Evolutionary conservation across 129 eudicot genomes (phyloP), one percentile per base, ranked within the genome.

Genomic region (Gnaphalium uliginosum): DNA sequence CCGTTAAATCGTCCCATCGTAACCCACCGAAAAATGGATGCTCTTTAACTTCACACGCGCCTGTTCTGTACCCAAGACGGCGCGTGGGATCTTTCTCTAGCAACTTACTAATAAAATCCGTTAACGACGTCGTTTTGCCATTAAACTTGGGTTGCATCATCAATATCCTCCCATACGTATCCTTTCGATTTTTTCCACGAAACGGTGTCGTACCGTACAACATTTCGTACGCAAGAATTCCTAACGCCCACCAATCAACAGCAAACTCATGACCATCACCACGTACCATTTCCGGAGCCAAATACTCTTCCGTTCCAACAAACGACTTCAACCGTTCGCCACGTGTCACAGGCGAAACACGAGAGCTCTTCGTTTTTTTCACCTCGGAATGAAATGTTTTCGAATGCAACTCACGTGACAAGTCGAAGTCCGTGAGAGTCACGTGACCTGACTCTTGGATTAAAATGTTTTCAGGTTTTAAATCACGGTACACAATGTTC

Each of bases 161-260:
- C 5, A 90, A 13, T 17, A 90, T 82, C 29, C 77, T 83, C 43
- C 73, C 69, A 30, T 80, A 87, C 14, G 93, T 90, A 22, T 90
- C 93, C 24, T 85, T 90, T 76, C 87, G 25, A 51, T 82, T 83
- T 43, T 72, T 81, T 56, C 96, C 96, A 1, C 82, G 81, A 75
- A 87, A 90, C 30, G 96, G 96, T 8, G 93, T 83, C 62, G 82
- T 79, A 0, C 96, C 93, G 51, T 90, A 85, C 68, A 87, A n/a
- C 96, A 90, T 90, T 59, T 90, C 96, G 82, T 81, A 90, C 7
- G 86, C 73, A 0, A 90, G 79, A 0, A 90, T 77, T 27, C 96
- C 96, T 9, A 90, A 35, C 2, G 93, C 87, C 96, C 96, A 90
- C 93, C 96, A 90, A 22, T 90, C 96, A 4, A 90, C 90, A 23